phyloP scores from a whole-genome alignment of 306 rosid genomes.

The Casuarina cunninghamiana region DNA sequence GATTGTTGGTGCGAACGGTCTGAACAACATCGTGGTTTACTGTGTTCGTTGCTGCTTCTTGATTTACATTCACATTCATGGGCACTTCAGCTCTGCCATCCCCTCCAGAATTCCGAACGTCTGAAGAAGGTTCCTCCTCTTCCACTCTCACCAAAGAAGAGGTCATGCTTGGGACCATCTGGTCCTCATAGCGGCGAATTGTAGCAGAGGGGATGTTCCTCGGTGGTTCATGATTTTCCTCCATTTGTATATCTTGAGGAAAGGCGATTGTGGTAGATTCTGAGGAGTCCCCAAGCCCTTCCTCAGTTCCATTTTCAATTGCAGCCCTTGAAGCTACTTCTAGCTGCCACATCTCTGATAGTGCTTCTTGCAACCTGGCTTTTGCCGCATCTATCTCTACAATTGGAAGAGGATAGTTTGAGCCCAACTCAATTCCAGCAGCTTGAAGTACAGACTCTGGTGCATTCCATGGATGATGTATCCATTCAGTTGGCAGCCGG shows the following conservation, averaged over 20 bases:
- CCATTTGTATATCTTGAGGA: constrained; percentile 77
- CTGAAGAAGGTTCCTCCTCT: constrained; percentile 68
- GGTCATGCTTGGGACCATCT: constrained; percentile 90
- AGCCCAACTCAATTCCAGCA: constrained; percentile 87
- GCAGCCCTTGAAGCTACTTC: constrained; percentile 82
- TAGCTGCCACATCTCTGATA: constrained; percentile 72
- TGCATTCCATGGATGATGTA: constrained; percentile 96
- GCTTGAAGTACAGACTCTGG: constrained; percentile 83
- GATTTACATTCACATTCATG: constrained; percentile 41
- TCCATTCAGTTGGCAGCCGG: constrained; percentile 90
- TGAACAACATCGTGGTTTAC: constrained; percentile 39
- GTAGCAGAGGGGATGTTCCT: constrained; percentile 48
- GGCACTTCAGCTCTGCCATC: constrained; percentile 87
- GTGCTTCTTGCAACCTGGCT: constrained; percentile 67
- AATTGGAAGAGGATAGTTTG: constrained; percentile 88
- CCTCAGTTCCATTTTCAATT: constrained; percentile 80
- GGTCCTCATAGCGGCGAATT: constrained; percentile 69
- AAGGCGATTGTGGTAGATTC: constrained; percentile 61
- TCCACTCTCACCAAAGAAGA: constrained; percentile 60
- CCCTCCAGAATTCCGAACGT: constrained; percentile 42
- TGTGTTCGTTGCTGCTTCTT: constrained; percentile 47
- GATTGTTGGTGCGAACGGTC: constrained; percentile 30
- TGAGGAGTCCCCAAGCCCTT: constrained; percentile 89
- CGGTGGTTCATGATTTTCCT: constrained; percentile 55
- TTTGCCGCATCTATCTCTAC: constrained; percentile 74